phyloP scores from a whole-genome alignment of 2,329 filamentous ascomycete genomes.

The Sarocladium brachiariae region DNA sequence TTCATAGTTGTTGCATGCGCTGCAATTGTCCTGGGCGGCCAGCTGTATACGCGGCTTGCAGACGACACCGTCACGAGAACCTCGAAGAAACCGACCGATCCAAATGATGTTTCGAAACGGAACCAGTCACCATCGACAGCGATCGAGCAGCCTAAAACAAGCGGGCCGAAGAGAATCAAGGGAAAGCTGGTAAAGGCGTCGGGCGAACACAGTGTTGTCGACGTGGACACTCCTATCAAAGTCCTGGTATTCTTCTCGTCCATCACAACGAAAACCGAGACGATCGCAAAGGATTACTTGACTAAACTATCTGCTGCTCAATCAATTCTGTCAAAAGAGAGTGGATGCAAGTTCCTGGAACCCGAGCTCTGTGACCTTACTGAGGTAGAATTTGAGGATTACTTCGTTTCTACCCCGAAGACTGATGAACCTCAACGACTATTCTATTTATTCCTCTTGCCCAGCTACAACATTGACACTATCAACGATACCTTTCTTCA shows the following conservation, averaged over 20 bases:
- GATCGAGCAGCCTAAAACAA: slow-evolving; percentile 21
- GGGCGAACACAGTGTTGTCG: slow-evolving; percentile 19
- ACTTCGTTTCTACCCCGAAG: slow-evolving; percentile 73
- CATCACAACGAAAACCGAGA: slow-evolving; percentile 75
- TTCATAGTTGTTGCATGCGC: slow-evolving; percentile 1
- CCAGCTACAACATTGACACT: slow-evolving; percentile 92
- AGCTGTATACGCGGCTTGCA: background rate
- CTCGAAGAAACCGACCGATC: slow-evolving; percentile 2
- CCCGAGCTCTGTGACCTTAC: slow-evolving; percentile 71
- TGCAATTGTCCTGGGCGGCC: background rate
- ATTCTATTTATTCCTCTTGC: slow-evolving; percentile 80
- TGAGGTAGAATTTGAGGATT: slow-evolving; percentile 87
- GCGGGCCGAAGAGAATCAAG: slow-evolving; percentile 44
- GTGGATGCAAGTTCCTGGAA: slow-evolving; percentile 36
- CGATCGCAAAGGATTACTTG: slow-evolving; percentile 59
- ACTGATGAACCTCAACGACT: slow-evolving; percentile 38
- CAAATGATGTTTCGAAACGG: slow-evolving; percentile 11
- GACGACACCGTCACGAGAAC: slow-evolving; percentile 3
- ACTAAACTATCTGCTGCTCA: slow-evolving; percentile 47
- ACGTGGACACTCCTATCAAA: slow-evolving; percentile 48
- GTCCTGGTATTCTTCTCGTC: slow-evolving; percentile 85
- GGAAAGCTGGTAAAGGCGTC: slow-evolving; percentile 28
- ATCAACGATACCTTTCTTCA: slow-evolving; percentile 82
- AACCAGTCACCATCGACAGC: slow-evolving; percentile 17
- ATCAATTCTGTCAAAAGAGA: slow-evolving; percentile 35